phyloP scores from a whole-genome alignment of 306 rosid genomes.

The Gillenia trifoliata region DNA sequence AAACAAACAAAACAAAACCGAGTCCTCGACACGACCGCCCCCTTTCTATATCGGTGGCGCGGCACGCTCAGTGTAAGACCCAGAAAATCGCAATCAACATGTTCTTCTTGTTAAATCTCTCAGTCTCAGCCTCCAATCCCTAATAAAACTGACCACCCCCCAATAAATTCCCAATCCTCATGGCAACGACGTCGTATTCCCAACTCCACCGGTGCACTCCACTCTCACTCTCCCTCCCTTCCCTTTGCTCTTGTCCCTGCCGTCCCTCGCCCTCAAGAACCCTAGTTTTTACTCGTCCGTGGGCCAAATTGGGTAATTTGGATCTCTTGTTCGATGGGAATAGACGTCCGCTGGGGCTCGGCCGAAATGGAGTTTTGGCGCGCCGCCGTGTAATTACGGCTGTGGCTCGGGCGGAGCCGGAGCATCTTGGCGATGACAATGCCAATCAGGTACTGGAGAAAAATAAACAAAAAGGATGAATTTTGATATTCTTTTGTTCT shows the following conservation, averaged over 20 bases:
- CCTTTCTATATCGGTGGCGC: background rate
- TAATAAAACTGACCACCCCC: background rate
- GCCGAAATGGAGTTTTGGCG: background rate
- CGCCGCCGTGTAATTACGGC: conserved; percentile 24
- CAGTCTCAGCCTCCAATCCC: background rate
- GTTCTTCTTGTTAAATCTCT: background rate
- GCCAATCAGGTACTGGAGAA: conserved; percentile 31
- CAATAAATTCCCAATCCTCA: background rate
- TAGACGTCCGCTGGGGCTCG: background rate
- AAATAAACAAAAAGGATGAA: background rate
- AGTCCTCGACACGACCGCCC: too few species aligned
- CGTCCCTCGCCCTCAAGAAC: conserved; percentile 14
- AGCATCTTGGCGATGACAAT: conserved; percentile 26
- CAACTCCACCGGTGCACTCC: conserved; percentile 21
- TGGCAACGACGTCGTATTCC: conserved; percentile 28
- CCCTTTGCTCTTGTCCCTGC: conserved; percentile 19
- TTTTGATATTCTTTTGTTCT: background rate
- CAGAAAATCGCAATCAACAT: background rate
- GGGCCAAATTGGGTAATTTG: background rate
- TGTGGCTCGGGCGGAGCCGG: conserved; percentile 36
- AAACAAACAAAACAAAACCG: too few species aligned
- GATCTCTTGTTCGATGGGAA: conserved; percentile 17
- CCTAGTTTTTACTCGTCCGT: conserved; percentile 2
- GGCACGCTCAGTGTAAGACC: background rate
- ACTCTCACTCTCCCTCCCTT: conserved; percentile 12